Conservation (phyloP, 2,329 filamentous ascomycete genomes). For the Cladobotryum mycophilum region DNA sequence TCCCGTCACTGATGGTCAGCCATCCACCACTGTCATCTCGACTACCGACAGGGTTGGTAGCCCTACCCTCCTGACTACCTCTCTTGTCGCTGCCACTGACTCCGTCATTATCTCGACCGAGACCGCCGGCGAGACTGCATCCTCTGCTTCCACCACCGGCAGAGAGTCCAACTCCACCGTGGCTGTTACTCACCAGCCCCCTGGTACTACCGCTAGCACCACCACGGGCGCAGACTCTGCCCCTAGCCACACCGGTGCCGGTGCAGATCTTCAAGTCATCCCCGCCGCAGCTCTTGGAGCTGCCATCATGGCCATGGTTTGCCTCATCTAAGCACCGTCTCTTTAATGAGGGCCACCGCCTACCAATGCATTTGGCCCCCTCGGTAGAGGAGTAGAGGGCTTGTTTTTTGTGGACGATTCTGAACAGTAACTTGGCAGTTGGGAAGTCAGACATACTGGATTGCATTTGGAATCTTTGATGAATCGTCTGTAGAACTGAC, state of each 20-base stretch:
- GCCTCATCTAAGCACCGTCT: constrained; percentile 18
- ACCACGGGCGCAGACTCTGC: constrained; percentile 20
- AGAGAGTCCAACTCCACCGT: constrained; percentile 16
- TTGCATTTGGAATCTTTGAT: not conserved
- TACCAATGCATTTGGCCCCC: too few relatives aligned
- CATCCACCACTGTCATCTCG: constrained; percentile 14
- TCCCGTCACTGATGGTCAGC: not conserved
- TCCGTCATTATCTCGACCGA: not conserved
- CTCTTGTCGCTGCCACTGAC: constrained; percentile 16
- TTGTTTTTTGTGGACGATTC: constrained; percentile 1
- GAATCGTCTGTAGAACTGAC: not conserved
- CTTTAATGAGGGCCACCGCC: too few relatives aligned
- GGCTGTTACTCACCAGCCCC: constrained; percentile 15
- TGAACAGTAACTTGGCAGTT: not conserved
- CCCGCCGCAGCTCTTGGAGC: constrained; percentile 20
- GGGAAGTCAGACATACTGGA: constrained; percentile 4
- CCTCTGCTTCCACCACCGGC: constrained; percentile 10
- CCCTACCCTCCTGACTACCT: constrained; percentile 16
- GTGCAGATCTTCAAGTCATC: constrained; percentile 16
- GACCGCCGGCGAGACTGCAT: constrained; percentile 6
- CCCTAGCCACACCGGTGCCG: constrained; percentile 27
- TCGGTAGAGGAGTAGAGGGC: too few relatives aligned
- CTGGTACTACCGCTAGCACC: constrained; percentile 16
- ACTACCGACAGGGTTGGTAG: constrained; percentile 16
- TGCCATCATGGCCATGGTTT: constrained; percentile 21